Evolutionary conservation across 1,139 yeast species (phyloP).

Genomic region (Kazachstania sp.): DNA sequence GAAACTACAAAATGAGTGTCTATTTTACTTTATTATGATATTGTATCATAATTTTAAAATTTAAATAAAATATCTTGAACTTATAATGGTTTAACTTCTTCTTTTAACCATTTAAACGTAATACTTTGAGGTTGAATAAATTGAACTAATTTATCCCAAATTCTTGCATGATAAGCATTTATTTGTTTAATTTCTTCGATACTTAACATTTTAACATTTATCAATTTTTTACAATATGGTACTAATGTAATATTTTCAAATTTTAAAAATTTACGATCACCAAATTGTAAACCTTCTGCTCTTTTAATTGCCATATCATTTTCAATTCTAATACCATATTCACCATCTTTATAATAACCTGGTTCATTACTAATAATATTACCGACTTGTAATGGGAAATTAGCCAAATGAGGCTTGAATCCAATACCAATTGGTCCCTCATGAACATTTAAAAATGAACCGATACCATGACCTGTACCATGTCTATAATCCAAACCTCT

Average conservation of each 20-base stretch:
- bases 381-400: constrained; percentile 41
- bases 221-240: constrained; percentile 72
- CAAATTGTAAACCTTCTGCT: constrained; percentile 31
- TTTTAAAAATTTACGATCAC: constrained; percentile 53
- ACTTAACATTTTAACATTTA: constrained; percentile 50
- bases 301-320: constrained; percentile 55
- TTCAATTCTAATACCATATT: constrained; percentile 90
- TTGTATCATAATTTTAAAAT: no score
- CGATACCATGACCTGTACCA: constrained; percentile 98
- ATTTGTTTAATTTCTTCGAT: constrained; percentile 58
- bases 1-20: no score
- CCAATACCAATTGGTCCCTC: constrained; percentile 96
- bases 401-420: constrained; percentile 37
- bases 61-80: no score
- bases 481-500: constrained; percentile 87
- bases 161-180: constrained; percentile 54
- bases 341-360: constrained; percentile 87
- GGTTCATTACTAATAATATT: constrained; percentile 90
- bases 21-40: no score
- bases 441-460: constrained; percentile 85
- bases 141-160: constrained; percentile 50
- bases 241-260: constrained; percentile 84
- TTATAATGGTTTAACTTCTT: constrained; percentile 50
- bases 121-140: constrained; percentile 42
- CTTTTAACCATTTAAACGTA: constrained; percentile 64